Base-by-base conservation (phyloP, 2,329 filamentous ascomycete genomes). In the Mycogone perniciosa region DNA sequence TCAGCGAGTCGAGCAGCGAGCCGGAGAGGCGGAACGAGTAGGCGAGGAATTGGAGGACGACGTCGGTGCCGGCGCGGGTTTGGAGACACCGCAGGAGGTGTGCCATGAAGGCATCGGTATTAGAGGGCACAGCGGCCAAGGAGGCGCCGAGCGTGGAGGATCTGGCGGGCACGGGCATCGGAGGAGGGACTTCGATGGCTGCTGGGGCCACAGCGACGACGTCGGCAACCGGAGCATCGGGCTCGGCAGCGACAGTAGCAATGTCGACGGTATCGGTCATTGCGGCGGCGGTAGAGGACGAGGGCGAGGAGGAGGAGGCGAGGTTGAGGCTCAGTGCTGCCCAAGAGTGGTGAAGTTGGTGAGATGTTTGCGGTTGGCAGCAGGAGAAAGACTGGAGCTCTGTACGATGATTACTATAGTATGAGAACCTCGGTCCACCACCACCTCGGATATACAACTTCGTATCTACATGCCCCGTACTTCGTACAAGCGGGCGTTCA, bases 61-160 rank as follows among this genome's bases (percentile, higher is more conserved):
- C 78, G 69, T 90, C 87, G 65, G 85, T 81, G 62, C 86, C 86
- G 34, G 77, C 68, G 41, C 86, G 81, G 7, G 84, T 86, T 56
- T 81, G 77, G 59, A 89, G 74, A 63, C 86, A 80, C 57, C 82
- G 82, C 62, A 76, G 71, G 44, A 84, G 73, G 65, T 77, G 76
- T 29, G 73, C 64, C 55, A 84, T 66, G 63, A 81, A 78, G 64
- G 68, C 71, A 62, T 83, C 79, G 59, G 72, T 34, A 60, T 55
- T 57, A 35, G 55, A 54, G 20, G 63, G 60, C 8, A 51, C 55
- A n/a, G 56, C 55, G 29, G 53, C 49, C 30, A 60, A 26, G 37
- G 51, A 47, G 10, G 44, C 39, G 38, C 45, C 46, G 46, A 52
- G 20, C 20, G 20, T 43, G 38, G 54, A 50, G 9, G 48, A 47